phyloP scores from a whole-genome alignment of 2,329 filamentous ascomycete species.

The Fusarium pseudocircinatum region DNA sequence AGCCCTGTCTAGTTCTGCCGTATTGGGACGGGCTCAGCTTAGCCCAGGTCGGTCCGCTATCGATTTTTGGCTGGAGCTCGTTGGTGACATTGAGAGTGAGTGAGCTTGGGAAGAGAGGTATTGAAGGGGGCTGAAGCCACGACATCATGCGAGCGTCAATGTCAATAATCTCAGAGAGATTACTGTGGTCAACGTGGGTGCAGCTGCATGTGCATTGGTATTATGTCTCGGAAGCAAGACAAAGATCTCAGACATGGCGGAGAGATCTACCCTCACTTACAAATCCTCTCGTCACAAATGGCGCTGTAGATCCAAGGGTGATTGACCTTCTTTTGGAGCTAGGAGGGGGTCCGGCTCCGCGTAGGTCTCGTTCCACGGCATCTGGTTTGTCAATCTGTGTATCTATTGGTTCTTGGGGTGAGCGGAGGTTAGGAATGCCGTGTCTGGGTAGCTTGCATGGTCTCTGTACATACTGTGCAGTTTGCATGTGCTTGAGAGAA shows the following conservation, averaged over 20 bases:
- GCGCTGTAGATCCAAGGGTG: background rate
- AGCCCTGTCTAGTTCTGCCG: background rate
- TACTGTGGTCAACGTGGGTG: too few species aligned
- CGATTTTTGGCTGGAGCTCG: background rate
- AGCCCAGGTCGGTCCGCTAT: conserved; percentile 9
- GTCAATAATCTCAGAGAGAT: too few species aligned
- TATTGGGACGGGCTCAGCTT: background rate
- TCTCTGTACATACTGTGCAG: background rate
- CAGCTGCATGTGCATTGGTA: background rate
- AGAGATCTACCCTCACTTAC: background rate
- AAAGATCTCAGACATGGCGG: background rate
- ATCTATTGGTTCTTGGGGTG: background rate
- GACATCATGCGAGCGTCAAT: background rate
- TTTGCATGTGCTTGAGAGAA: background rate
- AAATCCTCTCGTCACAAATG: background rate
- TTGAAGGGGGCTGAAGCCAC: background rate
- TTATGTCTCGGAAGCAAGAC: conserved; percentile 1
- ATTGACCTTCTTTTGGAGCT: background rate
- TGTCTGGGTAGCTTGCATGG: background rate
- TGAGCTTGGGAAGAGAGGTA: background rate
- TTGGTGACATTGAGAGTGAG: too few species aligned
- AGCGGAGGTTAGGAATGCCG: background rate
- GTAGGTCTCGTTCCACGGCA: background rate
- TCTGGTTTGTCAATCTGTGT: background rate
- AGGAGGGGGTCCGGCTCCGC: background rate